Conservation (phyloP, 352 stramenopile genomes). For the Peronospora farinosa region DNA sequence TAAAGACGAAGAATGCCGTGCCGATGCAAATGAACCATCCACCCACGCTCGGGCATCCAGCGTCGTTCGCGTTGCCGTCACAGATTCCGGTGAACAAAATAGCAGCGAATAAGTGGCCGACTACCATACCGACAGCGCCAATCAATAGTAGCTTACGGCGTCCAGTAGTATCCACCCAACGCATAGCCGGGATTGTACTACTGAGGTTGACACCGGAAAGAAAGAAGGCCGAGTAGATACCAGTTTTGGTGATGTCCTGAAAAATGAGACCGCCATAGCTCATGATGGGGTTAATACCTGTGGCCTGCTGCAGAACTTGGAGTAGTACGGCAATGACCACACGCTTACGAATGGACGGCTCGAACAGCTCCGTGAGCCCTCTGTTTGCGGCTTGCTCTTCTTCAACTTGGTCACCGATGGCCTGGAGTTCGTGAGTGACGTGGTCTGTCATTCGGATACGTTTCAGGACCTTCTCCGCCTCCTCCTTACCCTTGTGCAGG, state of each 20-base stretch:
- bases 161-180: constrained; percentile 5
- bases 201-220: constrained; percentile 10
- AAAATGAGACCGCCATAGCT: constrained; percentile 25
- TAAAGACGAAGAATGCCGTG: constrained; percentile 10
- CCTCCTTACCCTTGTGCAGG: constrained; percentile 37
- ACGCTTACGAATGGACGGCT: constrained; percentile 24
- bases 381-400: constrained; percentile 16
- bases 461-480: constrained; percentile 30
- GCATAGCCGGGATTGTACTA: constrained; percentile 11
- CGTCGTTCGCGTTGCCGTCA: constrained; percentile 1
- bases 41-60: no score
- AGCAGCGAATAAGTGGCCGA: constrained; percentile 7
- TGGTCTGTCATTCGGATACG: constrained; percentile 21
- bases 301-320: constrained; percentile 36
- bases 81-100: constrained; percentile 12
- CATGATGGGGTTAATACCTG: constrained; percentile 34
- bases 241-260: constrained; percentile 28
- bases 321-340: constrained; percentile 30
- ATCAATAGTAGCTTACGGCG: constrained; percentile 7
- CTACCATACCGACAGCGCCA: constrained; percentile 8
- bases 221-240: constrained; percentile 19
- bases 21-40: constrained; percentile 7
- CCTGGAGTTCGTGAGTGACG: constrained; percentile 25
- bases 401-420: constrained; percentile 30
- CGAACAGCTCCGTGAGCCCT: constrained; percentile 25